Evolutionary conservation across 2,329 filamentous ascomycete species (phyloP), one percentile per base, ranked within the genome.

Genomic region (Colletotrichum sojae): DNA sequence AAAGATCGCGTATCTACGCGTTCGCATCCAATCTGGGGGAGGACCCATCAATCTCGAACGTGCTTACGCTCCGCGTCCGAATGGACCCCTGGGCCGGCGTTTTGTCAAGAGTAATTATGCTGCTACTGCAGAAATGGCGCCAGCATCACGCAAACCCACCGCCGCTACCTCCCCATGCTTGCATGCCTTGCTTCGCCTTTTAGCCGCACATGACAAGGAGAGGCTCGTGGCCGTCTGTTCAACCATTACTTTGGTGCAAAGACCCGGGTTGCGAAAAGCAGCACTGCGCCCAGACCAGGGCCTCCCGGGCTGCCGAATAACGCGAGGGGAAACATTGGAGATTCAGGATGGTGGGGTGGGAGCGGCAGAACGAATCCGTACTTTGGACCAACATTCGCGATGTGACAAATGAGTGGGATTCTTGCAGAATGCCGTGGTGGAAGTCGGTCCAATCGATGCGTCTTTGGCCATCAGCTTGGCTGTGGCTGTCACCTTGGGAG

Each of bases 1-100:
- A 27, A 55, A 63, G 55, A 55, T 65, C 66, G 66, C 66, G 66
- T 69, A 55, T 60, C 54, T 67, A 62, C 61, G 66, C 66, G 61
- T 59, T 27, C 27, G 48, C 54, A 52, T 59, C 62, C 49, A 54
- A 62, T 62, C 59, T 54, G 63, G 58, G 31, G 31, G 58, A 18
- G 51, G 31, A 54, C 18, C 49, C 63, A 31, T 54, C 20, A 55
- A 55, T 31, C 48, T 54, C 56, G 55, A 54, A 60, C 63, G 46
- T 60, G 63, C 20, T 49, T 40, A 46, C 49, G 31, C 49, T 49
- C 54, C 49, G 57, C 56, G 57, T 62, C 22, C 20, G 51, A 39
- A 51, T 25, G 43, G 57, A 39, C n/a, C 39, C 56, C 56, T 27
- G 13, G 43, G 49, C 31, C 40, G 55, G 15, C 39, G 12, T 43